Conservation (phyloP, 164 flowering plant species). For the grape (Vitis vinifera) region ASM3070453v1 NC_081814.1:6615501-6616000, state of each 20-base stretch:
- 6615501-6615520: no score
- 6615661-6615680: constrained; percentile 45
- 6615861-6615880: constrained; percentile 86
- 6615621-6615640: no score
- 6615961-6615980: background rate
- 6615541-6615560: background rate
- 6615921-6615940: background rate
- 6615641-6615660: constrained; percentile 44
- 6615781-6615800: constrained; percentile 1
- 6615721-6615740: constrained; percentile 1
- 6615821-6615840: constrained; percentile 66
- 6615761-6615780: background rate
- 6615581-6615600: no score
- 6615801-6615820: constrained; percentile 20
- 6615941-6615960: background rate
- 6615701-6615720: constrained; percentile 18
- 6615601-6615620: no score
- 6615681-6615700: constrained; percentile 28
- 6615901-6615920: constrained; percentile 1
- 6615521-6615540: no score
- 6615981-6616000: no score
- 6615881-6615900: constrained; percentile 50
- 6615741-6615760: background rate
- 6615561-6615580: background rate
- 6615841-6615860: constrained; percentile 88